phyloP scores from a whole-genome alignment of 768 basidiomycete species.

The Macrolepiota fuliginosa region DNA sequence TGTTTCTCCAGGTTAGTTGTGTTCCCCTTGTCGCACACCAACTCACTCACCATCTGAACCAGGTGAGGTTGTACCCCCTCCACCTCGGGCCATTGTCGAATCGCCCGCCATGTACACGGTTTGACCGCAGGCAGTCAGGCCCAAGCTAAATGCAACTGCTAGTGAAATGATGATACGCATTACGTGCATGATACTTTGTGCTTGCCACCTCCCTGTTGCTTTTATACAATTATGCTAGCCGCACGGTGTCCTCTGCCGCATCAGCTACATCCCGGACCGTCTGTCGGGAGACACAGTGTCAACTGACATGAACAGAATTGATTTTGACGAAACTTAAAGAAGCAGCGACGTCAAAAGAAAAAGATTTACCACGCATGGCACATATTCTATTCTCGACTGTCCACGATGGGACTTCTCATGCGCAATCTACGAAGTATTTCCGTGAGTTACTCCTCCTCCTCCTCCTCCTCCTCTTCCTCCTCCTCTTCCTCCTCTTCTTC shows the following conservation, averaged over 20 bases:
- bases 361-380: too few relatives aligned
- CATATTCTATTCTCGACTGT: too few relatives aligned
- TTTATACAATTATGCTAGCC: neutral
- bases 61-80: slow-evolving; percentile 25
- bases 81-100: slow-evolving; percentile 41
- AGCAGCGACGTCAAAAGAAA: neutral
- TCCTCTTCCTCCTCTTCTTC: slow-evolving; percentile 17
- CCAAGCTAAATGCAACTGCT: slow-evolving; percentile 5
- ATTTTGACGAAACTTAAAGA: neutral
- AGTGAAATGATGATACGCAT: slow-evolving; percentile 12
- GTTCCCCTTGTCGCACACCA: neutral
- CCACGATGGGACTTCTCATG: neutral
- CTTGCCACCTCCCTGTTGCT: neutral
- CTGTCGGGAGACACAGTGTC: neutral
- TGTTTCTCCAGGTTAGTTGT: neutral
- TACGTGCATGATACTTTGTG: neutral
- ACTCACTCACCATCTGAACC: slow-evolving; percentile 6
- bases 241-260: neutral
- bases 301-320: neutral
- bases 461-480: slow-evolving; percentile 20
- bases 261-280: slow-evolving; percentile 2
- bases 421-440: neutral
- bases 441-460: slow-evolving; percentile 11
- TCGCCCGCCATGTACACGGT: slow-evolving; percentile 44
- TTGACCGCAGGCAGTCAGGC: slow-evolving; percentile 23